Evolutionary conservation across 805 yeast species (phyloP).

Genomic region (Diddensiella caesifluorescens): DNA sequence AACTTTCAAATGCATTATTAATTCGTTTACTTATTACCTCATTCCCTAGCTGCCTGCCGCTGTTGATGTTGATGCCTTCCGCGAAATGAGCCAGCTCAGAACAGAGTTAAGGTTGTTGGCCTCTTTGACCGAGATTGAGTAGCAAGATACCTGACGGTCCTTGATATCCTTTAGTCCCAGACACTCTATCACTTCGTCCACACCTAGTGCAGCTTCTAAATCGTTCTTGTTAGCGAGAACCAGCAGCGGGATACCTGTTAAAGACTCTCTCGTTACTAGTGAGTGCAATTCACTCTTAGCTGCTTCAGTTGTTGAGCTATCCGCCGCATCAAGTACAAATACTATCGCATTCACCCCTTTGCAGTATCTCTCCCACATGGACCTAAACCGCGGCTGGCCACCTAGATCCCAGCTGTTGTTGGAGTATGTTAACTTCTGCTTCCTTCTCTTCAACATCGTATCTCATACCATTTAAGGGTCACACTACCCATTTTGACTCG

Average conservation of each 20-base stretch:
- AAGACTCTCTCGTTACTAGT: constrained; percentile 27
- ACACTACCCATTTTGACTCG: constrained; percentile 32
- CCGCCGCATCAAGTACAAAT: constrained; percentile 35
- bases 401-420: constrained; percentile 36
- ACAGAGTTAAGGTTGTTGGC: constrained; percentile 32
- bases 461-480: constrained; percentile 32
- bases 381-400: constrained; percentile 36
- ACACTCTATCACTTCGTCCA: constrained; percentile 30
- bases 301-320: constrained; percentile 26
- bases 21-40: no score
- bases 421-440: neutral
- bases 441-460: neutral
- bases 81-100: constrained; percentile 31
- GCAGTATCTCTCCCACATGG: constrained; percentile 38
- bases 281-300: constrained; percentile 33
- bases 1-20: neutral
- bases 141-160: constrained; percentile 33
- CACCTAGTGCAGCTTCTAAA: constrained; percentile 28
- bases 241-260: constrained; percentile 32
- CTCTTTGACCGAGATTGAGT: constrained; percentile 35
- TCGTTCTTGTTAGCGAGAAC: constrained; percentile 36
- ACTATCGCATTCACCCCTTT: constrained; percentile 34
- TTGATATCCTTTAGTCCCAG: constrained; percentile 30
- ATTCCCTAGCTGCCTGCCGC: no score
- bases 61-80: neutral